A percentile compares a stretch with the other conserved stretches of the same genome.
phyloP scores from a whole-genome alignment of 2,329 filamentous ascomycete genomes.

The Fusarium gaditjirri region DNA sequence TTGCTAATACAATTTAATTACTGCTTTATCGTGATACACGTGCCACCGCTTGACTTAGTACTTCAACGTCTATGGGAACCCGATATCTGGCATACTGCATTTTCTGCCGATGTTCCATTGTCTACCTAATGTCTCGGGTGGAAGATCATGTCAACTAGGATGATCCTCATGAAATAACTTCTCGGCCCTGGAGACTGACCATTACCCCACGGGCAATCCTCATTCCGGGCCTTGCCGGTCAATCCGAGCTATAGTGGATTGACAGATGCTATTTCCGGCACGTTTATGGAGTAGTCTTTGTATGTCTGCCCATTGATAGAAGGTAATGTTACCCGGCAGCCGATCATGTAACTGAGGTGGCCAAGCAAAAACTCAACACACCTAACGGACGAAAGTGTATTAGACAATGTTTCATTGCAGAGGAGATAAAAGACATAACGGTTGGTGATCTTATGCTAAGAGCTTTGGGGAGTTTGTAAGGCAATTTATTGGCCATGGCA shows the following conservation, averaged over 20 bases:
- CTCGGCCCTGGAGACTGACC: neutral
- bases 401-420: neutral
- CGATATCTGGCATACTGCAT: neutral
- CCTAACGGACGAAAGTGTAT: neutral
- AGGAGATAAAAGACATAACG: neutral
- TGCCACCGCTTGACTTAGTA: neutral
- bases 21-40: neutral
- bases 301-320: neutral
- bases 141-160: constrained; percentile 1
- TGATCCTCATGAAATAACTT: constrained; percentile 1
- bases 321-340: neutral
- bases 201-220: neutral
- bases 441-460: neutral
- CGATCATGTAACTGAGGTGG: neutral
- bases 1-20: neutral
- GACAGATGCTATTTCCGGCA: neutral
- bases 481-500: neutral
- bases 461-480: neutral
- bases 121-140: neutral
- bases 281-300: neutral
- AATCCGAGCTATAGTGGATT: neutral
- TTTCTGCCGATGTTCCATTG: neutral
- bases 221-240: constrained; percentile 1
- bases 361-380: neutral
- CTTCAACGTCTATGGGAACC: neutral